Base-by-base conservation (phyloP, 805 yeast species). In the Naumovozyma castellii region DNA sequence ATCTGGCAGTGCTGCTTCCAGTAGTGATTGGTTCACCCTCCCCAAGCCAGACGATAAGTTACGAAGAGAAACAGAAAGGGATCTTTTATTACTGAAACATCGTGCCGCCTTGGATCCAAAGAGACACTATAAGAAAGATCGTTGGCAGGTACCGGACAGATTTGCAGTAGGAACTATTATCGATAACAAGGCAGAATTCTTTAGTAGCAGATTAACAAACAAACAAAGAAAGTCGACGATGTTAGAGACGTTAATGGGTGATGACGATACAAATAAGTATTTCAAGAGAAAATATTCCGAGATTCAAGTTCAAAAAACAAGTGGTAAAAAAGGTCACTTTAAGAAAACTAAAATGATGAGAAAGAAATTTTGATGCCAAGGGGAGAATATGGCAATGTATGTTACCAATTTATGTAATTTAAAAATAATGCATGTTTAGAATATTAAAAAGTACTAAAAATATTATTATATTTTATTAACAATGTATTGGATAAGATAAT, bases 91-190 rank as follows among this genome's bases (percentile, higher is more conserved):
- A 13, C 68, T 92, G 43, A 80, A 85, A 54, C 84, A 90, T 66
- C 77, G 98, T 62, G 81, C 83, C 41, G 95, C 87, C 8, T 69
- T 92, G 45, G 97, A 92, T 57, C 97, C 97, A 5, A 92, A 92
- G 64, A 75, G 97, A 51, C 95, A 86, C 63, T 92, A 92, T 64
- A 86, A 84, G 63, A 85, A 84, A 59, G 92, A 82, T 43, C 78
- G 78, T 45, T 81, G 87, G 82, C 71, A 69, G 37, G 69, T 72
- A 5, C 90, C 94, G 35, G 84, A 83, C 53, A 76, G 70, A 48
- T 87, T 92, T 59, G 92, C 90, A 43, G 74, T 84, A 50, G 98
- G 98, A 13, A 87, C 96, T 0, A 75, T 92, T 29, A 62, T 88
- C 18, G 92, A 83, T 50, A 90, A 87, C 33, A 77, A 80, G 47